Base-by-base conservation (phyloP, 2,329 filamentous ascomycete genomes). In the Fusarium lyarnte region DNA sequence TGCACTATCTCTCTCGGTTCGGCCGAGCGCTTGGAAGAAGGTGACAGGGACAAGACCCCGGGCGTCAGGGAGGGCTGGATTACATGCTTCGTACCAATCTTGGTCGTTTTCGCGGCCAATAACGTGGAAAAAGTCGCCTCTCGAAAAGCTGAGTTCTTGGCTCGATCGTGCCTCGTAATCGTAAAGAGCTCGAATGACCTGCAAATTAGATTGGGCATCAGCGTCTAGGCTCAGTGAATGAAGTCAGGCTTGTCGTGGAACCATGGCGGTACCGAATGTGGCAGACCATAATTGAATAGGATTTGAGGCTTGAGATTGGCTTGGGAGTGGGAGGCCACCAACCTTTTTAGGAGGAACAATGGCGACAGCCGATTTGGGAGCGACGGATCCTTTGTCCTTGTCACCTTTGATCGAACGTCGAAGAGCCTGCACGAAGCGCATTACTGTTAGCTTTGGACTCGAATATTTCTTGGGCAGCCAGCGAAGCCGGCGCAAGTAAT, bases 41-140 rank as follows among this genome's bases (percentile, higher is more conserved):
- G 92, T 90, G 64, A 98, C 96, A 12, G 96, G 96, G 47, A 99
- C 96, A 68, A 99, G 88, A 69, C 96, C 96, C 74, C 94, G 91
- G 55, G 94, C 94, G 83, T 92, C 92, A 78, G 93, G 94, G 74
- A 97, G 87, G 55, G 93, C 89, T 68, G 96, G 96, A 81, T 99
- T 99, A 87, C 94, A 98, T 62, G 95, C 96, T 84, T 98, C 96
- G 87, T 98, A 99, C 95, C 96, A 99, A 81, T 98, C 94, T 43
- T 86, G 85, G 81, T 98, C 95, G 86, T 98, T 92, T 85, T 98
- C 96, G 82, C 95, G 92, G 78, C 93, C 94, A 82, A 98, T 95
- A 73, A 99, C 96, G 85, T 98, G 95, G 81, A 99, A 96, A 83
- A 98, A 99, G 82, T 99, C 96, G 79, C 96, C 96, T 80, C 94